Evolutionary conservation across 805 yeast species (phyloP).

Genomic region (Teunomyces gatunensis): DNA sequence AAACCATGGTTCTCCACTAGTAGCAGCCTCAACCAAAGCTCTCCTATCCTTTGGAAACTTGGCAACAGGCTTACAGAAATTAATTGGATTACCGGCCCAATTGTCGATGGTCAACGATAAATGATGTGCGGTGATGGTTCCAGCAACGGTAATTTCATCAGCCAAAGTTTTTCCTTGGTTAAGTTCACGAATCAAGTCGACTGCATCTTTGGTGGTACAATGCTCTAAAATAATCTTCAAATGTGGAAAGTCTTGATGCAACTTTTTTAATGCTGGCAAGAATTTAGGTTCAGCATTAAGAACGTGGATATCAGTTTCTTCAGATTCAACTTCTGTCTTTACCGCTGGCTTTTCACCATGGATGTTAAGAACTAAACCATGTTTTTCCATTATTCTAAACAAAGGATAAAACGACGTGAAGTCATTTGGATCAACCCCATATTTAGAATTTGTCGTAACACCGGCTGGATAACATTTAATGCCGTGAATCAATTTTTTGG

Average conservation of each 20-base stretch:
- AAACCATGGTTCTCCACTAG: slow-evolving; percentile 86
- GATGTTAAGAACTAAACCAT: slow-evolving; percentile 74
- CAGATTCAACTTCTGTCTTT: slow-evolving; percentile 47
- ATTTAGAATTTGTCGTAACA: slow-evolving; percentile 92
- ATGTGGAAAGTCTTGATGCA: slow-evolving; percentile 81
- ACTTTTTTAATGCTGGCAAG: slow-evolving; percentile 78
- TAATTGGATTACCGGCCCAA: slow-evolving; percentile 96
- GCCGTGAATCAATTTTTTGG: slow-evolving; percentile 68
- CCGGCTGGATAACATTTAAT: slow-evolving; percentile 99
- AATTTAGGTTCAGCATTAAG: slow-evolving; percentile 92
- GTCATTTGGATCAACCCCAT: slow-evolving; percentile 92
- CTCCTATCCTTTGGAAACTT: slow-evolving; percentile 81
- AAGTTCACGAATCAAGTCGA: slow-evolving; percentile 69
- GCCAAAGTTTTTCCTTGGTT: slow-evolving; percentile 41
- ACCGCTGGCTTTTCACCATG: slow-evolving; percentile 91
- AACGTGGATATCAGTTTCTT: slow-evolving; percentile 68
- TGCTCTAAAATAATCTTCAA: slow-evolving; percentile 88
- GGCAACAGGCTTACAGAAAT: slow-evolving; percentile 97
- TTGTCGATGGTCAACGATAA: slow-evolving; percentile 82
- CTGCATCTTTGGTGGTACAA: slow-evolving; percentile 89
- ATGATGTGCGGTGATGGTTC: slow-evolving; percentile 95
- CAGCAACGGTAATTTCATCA: slow-evolving; percentile 63
- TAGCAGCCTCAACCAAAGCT: slow-evolving; percentile 83
- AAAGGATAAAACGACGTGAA: slow-evolving; percentile 86
- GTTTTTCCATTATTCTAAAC: slow-evolving; percentile 81